Percentiles rank a stretch among this genome's conserved stretches.
Evolutionary conservation across 805 yeast genomes (phyloP).

Genomic region (Metschnikowia orientalis): DNA sequence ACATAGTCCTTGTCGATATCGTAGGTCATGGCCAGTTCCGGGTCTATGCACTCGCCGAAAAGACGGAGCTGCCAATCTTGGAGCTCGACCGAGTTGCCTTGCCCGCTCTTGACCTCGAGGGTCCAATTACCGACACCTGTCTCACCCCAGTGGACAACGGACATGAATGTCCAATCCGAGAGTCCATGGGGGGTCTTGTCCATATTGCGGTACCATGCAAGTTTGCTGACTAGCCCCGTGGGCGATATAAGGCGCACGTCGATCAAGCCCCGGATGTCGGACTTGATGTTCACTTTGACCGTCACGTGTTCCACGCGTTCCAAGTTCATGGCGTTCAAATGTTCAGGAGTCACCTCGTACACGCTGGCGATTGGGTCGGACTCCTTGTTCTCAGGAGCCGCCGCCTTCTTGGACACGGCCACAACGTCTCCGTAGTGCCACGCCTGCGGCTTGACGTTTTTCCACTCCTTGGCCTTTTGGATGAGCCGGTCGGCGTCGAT

Average conservation of each 20-base stretch:
- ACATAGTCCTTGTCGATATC: constrained; percentile 49
- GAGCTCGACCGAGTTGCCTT: constrained; percentile 36
- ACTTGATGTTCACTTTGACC: constrained; percentile 65
- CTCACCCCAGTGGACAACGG: constrained; percentile 98
- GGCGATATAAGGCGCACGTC: constrained; percentile 70
- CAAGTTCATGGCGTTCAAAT: constrained; percentile 53
- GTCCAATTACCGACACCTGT: constrained; percentile 78
- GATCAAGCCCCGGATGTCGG: constrained; percentile 66
- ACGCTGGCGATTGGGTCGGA: constrained; percentile 24
- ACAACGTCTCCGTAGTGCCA: constrained; percentile 57
- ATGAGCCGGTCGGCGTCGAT: constrained; percentile 78
- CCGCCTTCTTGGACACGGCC: constrained; percentile 26
- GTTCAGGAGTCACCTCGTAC: constrained; percentile 42
- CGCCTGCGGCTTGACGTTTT: constrained; percentile 86
- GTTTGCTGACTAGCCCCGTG: constrained; percentile 61
- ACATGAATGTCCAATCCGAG: constrained; percentile 84
- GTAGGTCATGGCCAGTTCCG: constrained; percentile 54
- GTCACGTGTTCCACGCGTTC: constrained; percentile 82
- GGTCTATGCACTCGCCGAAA: constrained; percentile 76
- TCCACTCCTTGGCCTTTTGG: constrained; percentile 67
- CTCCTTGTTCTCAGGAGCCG: constrained; percentile 10
- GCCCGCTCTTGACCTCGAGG: constrained; percentile 50
- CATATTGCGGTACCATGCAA: constrained; percentile 61
- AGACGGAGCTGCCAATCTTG: constrained; percentile 71
- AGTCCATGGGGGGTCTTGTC: constrained; percentile 63